Conservation (phyloP, 139 green algal species). For the Chlorella sp. region DNA sequence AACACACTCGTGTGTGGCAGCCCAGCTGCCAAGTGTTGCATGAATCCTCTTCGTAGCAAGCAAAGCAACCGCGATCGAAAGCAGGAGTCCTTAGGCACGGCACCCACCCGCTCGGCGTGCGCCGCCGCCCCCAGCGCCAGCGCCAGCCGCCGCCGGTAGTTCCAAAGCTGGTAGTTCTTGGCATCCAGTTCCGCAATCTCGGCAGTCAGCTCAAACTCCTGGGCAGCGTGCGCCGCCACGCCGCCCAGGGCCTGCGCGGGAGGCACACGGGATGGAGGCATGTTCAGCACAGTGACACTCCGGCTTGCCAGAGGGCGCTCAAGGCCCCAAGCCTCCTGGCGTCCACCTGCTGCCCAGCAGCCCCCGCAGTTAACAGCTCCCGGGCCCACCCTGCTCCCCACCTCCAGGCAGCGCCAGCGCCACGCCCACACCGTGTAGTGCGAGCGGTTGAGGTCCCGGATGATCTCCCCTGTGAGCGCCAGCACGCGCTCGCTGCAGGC, state of each 20-base stretch:
- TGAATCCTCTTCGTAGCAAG: no score
- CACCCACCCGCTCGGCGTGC: conserved; percentile 46
- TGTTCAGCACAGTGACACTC: background rate
- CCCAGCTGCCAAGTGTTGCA: no score
- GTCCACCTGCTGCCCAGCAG: background rate
- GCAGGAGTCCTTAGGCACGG: background rate
- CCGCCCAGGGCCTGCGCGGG: conserved; percentile 34
- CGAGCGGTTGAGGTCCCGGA: conserved; percentile 70
- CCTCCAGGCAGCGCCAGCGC: conserved; percentile 61
- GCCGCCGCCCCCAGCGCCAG: conserved; percentile 41
- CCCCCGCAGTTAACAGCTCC: no score
- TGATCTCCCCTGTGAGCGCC: conserved; percentile 68
- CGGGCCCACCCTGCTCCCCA: background rate
- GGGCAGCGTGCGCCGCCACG: conserved; percentile 27
- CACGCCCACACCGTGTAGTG: conserved; percentile 85
- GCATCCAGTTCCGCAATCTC: conserved; percentile 51
- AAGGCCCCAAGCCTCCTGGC: no score
- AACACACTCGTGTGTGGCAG: no score
- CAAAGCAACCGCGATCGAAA: no score
- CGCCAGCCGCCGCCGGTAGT: conserved; percentile 72
- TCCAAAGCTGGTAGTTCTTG: conserved; percentile 98
- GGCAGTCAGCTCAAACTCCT: conserved; percentile 37
- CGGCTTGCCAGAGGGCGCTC: background rate
- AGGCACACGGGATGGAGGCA: background rate
- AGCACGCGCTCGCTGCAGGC: conserved; percentile 60